These are phyloP conservation scores for Orbilia brochopaga DNA, from an alignment of 2,329 filamentous ascomycete species.

Conservation along the genomic window DNA sequence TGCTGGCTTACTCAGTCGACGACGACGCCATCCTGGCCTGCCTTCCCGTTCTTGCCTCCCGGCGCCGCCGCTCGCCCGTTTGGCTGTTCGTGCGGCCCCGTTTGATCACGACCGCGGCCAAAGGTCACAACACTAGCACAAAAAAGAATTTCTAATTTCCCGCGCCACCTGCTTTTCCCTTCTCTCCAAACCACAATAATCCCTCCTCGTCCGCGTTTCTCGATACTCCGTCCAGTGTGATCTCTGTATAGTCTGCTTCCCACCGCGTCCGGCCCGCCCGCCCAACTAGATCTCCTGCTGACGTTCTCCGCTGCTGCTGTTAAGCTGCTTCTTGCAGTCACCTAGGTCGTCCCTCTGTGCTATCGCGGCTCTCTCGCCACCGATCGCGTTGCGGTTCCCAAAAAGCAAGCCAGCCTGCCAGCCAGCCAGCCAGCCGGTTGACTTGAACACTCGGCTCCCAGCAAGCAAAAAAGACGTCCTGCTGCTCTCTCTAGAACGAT, in stretches of 20 bases:
- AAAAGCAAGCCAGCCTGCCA: slow-evolving; percentile 6
- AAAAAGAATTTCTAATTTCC: slow-evolving; percentile 52
- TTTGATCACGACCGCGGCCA: slow-evolving; percentile 37
- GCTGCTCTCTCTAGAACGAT: slow-evolving; percentile 45
- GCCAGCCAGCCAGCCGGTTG: slow-evolving; percentile 24
- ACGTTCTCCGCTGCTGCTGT: background rate
- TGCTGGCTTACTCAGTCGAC: too few relatives aligned
- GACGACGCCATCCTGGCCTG: too few relatives aligned
- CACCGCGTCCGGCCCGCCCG: slow-evolving; percentile 4
- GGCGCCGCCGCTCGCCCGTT: slow-evolving; percentile 42
- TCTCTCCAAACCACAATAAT: slow-evolving; percentile 18
- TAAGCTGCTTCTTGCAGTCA: background rate
- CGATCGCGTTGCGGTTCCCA: slow-evolving; percentile 13
- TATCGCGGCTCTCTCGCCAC: background rate
- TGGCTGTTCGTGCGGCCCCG: slow-evolving; percentile 32
- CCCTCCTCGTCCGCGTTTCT: slow-evolving; percentile 18
- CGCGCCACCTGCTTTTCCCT: slow-evolving; percentile 39
- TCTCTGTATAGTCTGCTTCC: slow-evolving; percentile 1
- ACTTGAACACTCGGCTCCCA: background rate
- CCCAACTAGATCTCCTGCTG: background rate
- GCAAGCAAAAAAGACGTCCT: slow-evolving; percentile 1
- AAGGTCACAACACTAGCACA: slow-evolving; percentile 45
- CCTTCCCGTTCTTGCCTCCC: slow-evolving; percentile 23
- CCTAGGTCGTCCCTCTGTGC: background rate
- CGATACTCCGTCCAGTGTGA: slow-evolving; percentile 1